Evolutionary conservation across 768 basidiomycete species (phyloP), one percentile per base, ranked within the genome.

Genomic region (Pulveroboletus sp.): DNA sequence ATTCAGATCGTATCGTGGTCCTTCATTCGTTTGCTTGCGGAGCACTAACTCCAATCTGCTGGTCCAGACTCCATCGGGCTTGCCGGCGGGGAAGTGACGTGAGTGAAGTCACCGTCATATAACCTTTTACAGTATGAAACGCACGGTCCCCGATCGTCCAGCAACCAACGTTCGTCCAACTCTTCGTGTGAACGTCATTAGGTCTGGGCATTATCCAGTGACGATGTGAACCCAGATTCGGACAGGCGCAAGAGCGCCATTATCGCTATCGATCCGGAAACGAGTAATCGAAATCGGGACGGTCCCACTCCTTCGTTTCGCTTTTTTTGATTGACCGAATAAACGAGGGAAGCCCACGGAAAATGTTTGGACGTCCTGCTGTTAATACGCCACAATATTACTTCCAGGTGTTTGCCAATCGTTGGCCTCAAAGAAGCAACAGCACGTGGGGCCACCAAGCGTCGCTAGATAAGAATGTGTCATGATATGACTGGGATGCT

Each of bases 321-420:
- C 23, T 30, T 49, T 12, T 34, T 34, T 24, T 23, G 22, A 41
- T 45, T 22, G 16, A 38, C 31, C 36, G 24, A 43, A 42, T 41
- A 31, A 31, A 49, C 26, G 36, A 50, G 42, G 53, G 51, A 24
- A 43, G 27, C 11, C 23, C 44, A n/a, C 58, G 57, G 61, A 20
- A 60, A 23, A 41, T 53, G 49, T 54, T 58, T 46, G 50, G 42
- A 41, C n/a, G n/a, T 37, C 42, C 45, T 40, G 46, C 19, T 34
- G 30, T 42, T 23, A 24, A 22, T 41, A 30, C 6, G 8, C 45
- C 47, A 19, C 35, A n/a, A n/a, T n/a, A n/a, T n/a, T n/a, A n/a
- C n/a, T n/a, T n/a, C n/a, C n/a, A n/a, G n/a, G n/a, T n/a, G 14
- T 20, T 45, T 39, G 36, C 42, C 42, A 24, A 29, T 16, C 17